phyloP scores from a whole-genome alignment of 768 basidiomycete genomes.

The Pisolithus orientalis region DNA sequence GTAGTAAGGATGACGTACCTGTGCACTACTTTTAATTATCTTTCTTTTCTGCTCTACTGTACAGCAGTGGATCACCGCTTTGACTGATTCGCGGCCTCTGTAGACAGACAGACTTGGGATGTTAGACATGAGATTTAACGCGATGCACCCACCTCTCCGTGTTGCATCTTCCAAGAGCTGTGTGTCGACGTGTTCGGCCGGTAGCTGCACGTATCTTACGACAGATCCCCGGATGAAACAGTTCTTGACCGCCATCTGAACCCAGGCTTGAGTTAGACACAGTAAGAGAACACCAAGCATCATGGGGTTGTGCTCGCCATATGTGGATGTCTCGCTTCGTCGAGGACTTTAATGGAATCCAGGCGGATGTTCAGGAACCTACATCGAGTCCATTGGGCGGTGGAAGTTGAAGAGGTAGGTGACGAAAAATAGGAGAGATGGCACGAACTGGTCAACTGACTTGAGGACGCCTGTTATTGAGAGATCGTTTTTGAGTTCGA shows the following conservation, averaged over 20 bases:
- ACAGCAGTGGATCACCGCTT: constrained; percentile 25
- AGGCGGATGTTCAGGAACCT: constrained; percentile 95
- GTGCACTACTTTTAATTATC: neutral
- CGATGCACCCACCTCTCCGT: constrained; percentile 63
- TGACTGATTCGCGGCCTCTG: constrained; percentile 38
- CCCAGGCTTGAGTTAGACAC: neutral
- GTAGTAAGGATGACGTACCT: neutral
- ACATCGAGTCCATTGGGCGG: constrained; percentile 2
- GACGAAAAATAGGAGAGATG: neutral
- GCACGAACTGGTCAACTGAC: constrained; percentile 92
- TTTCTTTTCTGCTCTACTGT: neutral
- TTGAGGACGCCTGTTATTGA: constrained; percentile 93
- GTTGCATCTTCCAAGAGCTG: constrained; percentile 95
- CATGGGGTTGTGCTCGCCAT: constrained; percentile 55
- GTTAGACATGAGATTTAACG: neutral
- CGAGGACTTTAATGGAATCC: constrained; percentile 88
- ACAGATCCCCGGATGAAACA: constrained; percentile 99
- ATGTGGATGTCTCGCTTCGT: constrained; percentile 92
- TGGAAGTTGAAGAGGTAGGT: constrained; percentile 1
- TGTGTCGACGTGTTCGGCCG: constrained; percentile 89
- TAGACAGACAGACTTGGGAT: constrained; percentile 6
- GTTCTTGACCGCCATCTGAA: constrained; percentile 96
- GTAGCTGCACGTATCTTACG: constrained; percentile 94
- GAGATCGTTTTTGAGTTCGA: constrained; percentile 98
- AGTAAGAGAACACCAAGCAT: neutral